Evolutionary conservation across 805 yeast genomes (phyloP).

Genomic region (Ogataea degrootiae): DNA sequence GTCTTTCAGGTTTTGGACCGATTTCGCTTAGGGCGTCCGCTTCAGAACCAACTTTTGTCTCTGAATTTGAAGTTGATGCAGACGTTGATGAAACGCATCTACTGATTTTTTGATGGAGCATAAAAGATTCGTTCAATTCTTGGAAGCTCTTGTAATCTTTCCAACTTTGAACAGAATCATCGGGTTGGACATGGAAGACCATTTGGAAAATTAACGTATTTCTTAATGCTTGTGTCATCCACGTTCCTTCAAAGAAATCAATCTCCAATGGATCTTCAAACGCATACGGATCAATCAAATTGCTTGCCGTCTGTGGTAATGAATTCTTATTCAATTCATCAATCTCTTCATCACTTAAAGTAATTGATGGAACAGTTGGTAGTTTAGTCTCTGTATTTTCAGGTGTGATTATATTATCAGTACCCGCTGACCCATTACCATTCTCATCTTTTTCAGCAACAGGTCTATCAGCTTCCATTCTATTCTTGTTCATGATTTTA

Average conservation of each 20-base stretch:
- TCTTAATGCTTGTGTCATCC: slow-evolving; percentile 78
- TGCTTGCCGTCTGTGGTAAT: slow-evolving; percentile 32
- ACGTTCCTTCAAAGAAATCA: slow-evolving; percentile 78
- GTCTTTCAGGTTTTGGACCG: not conserved
- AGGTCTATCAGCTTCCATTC: slow-evolving; percentile 3
- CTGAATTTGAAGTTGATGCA: not conserved
- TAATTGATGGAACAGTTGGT: slow-evolving; percentile 25
- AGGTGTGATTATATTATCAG: slow-evolving; percentile 5
- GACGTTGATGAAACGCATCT: slow-evolving; percentile 7
- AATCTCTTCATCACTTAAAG: slow-evolving; percentile 40
- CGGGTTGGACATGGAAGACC: slow-evolving; percentile 94
- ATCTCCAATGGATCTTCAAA: slow-evolving; percentile 84
- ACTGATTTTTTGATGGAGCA: slow-evolving; percentile 16
- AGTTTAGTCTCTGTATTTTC: slow-evolving; percentile 30
- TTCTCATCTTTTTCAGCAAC: not conserved
- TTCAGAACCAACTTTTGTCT: not conserved
- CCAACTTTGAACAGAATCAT: slow-evolving; percentile 88
- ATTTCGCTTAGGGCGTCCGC: not conserved
- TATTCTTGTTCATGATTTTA: slow-evolving; percentile 49
- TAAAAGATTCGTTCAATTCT: slow-evolving; percentile 56
- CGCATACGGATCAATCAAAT: slow-evolving; percentile 77
- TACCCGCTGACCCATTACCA: slow-evolving; percentile 7
- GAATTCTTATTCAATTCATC: slow-evolving; percentile 32
- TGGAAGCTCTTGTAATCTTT: slow-evolving; percentile 73
- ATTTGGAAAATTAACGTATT: slow-evolving; percentile 78